Percentiles rank a stretch among this genome's conserved stretches.
phyloP scores from a whole-genome alignment of 306 rosid genomes.

The Prunus armeniaca region DNA sequence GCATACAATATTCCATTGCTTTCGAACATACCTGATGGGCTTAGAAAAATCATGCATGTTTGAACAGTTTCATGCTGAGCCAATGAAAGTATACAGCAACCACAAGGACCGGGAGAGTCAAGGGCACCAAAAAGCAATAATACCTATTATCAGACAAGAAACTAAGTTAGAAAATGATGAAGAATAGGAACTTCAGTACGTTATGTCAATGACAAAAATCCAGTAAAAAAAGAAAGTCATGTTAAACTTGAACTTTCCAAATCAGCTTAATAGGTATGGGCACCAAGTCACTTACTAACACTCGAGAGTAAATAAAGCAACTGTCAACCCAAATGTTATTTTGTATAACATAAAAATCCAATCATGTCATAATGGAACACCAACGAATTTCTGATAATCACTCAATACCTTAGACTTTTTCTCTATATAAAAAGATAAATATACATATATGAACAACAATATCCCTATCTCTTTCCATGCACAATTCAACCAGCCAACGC shows the following conservation, averaged over 20 bases:
- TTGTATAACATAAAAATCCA: background rate
- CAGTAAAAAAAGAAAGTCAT: background rate
- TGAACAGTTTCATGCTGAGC: constrained; percentile 92
- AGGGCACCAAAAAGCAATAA: constrained; percentile 82
- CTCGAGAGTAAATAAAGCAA: background rate
- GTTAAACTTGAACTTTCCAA: background rate
- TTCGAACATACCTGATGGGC: background rate
- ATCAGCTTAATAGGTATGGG: background rate
- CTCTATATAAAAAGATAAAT: background rate
- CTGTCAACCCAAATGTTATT: background rate
- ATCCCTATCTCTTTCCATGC: background rate
- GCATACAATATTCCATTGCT: background rate
- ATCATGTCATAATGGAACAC: background rate
- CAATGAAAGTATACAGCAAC: constrained; percentile 79
- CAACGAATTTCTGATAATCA: background rate
- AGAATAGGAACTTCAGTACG: background rate
- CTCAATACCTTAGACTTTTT: background rate
- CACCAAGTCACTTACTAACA: background rate
- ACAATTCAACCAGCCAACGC: background rate
- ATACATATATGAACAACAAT: background rate
- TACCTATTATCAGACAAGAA: constrained; percentile 42
- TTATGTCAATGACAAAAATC: background rate
- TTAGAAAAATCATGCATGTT: constrained; percentile 55
- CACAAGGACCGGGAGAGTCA: constrained; percentile 72
- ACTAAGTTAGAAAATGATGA: background rate